Percentiles rank a stretch among this genome's conserved stretches.
phyloP scores from a whole-genome alignment of 768 basidiomycete species.

The Tulasnella sp. region DNA sequence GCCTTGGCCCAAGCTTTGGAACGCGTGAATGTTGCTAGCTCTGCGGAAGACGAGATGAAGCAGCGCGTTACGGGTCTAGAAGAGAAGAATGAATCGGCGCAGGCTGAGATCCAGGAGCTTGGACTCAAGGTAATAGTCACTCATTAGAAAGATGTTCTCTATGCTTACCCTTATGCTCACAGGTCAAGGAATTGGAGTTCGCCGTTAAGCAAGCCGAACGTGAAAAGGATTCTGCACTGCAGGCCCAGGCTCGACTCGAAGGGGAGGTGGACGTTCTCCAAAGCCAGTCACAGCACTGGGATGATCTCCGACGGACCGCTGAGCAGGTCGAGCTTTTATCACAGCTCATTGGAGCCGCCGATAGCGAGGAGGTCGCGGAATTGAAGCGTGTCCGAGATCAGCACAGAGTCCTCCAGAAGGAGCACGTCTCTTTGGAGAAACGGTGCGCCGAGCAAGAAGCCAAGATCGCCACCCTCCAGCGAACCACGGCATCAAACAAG shows the following conservation, averaged over 20 bases:
- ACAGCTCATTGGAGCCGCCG: constrained; percentile 45
- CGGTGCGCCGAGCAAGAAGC: constrained; percentile 61
- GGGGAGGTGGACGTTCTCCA: constrained; percentile 47
- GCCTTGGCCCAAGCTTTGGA: constrained; percentile 52
- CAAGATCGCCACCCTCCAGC: constrained; percentile 49
- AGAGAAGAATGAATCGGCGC: constrained; percentile 42
- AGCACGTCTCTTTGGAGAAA: constrained; percentile 54
- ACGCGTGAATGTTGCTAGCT: background rate
- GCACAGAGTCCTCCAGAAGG: constrained; percentile 48
- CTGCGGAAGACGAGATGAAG: constrained; percentile 22
- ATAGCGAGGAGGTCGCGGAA: constrained; percentile 63
- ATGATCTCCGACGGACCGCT: constrained; percentile 54
- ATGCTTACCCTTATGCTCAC: constrained; percentile 11
- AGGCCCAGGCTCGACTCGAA: constrained; percentile 42
- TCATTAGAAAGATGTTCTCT: background rate
- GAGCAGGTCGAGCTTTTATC: constrained; percentile 65
- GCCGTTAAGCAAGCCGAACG: constrained; percentile 43
- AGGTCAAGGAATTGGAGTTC: constrained; percentile 54
- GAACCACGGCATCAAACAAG: constrained; percentile 41
- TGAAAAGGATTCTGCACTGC: constrained; percentile 49
- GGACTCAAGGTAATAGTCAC: constrained; percentile 43
- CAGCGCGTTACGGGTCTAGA: constrained; percentile 54
- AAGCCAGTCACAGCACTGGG: constrained; percentile 65
- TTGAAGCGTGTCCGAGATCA: constrained; percentile 51
- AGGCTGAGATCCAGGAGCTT: constrained; percentile 43